Evolutionary conservation across 2,329 filamentous ascomycete genomes (phyloP).

Genomic region (Leptoxyphium fumago): DNA sequence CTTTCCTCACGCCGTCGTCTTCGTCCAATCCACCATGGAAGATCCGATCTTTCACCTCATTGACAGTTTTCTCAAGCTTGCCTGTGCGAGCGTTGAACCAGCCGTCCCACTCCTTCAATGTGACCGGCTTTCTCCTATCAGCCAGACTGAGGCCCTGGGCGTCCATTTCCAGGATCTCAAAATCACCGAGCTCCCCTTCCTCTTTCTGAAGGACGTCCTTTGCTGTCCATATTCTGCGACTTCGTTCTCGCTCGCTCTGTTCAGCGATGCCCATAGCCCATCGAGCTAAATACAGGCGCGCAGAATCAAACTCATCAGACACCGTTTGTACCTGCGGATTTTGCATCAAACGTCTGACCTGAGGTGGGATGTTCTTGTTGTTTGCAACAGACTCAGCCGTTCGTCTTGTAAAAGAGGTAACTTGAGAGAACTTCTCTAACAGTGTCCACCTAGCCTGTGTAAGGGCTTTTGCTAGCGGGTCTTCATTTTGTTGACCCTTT

Average conservation of each 20-base stretch:
- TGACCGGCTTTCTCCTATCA: slow-evolving; percentile 64
- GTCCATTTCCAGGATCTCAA: slow-evolving; percentile 78
- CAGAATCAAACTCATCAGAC: slow-evolving; percentile 95
- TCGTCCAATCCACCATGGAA: slow-evolving; percentile 86
- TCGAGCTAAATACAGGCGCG: slow-evolving; percentile 79
- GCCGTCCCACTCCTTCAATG: slow-evolving; percentile 72
- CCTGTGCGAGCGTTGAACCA: slow-evolving; percentile 73
- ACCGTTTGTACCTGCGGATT: slow-evolving; percentile 91
- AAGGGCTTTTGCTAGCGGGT: slow-evolving; percentile 81
- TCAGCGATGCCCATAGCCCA: slow-evolving; percentile 99
- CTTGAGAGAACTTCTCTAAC: slow-evolving; percentile 90
- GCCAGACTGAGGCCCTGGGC: slow-evolving; percentile 57
- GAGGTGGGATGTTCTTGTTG: slow-evolving; percentile 79
- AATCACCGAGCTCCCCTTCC: slow-evolving; percentile 87
- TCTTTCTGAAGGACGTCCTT: slow-evolving; percentile 87
- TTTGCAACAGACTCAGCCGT: slow-evolving; percentile 87
- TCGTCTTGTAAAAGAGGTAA: slow-evolving; percentile 85
- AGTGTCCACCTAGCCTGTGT: slow-evolving; percentile 96
- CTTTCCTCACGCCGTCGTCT: slow-evolving; percentile 84
- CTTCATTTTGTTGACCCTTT: slow-evolving; percentile 49
- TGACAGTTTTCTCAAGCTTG: slow-evolving; percentile 60
- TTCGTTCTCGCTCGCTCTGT: slow-evolving; percentile 78
- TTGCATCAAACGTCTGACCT: slow-evolving; percentile 67
- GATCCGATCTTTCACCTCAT: slow-evolving; percentile 93
- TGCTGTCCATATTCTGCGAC: slow-evolving; percentile 82